Conservation (phyloP, 495 filamentous ascomycete species). For the Darksidea phi region DNA sequence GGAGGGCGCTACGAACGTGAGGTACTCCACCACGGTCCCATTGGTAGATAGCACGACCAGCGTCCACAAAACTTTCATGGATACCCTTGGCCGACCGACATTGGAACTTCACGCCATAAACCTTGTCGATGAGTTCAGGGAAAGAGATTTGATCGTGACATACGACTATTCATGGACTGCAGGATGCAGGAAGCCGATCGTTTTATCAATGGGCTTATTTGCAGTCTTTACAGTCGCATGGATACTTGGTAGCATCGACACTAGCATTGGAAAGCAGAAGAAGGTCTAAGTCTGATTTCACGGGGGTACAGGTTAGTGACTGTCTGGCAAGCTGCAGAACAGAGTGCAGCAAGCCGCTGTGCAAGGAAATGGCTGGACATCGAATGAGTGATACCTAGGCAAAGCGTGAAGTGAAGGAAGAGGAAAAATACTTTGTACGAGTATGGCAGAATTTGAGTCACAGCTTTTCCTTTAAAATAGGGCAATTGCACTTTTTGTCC, state of each 20-base stretch:
- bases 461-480: no score
- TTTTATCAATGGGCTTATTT: conserved; percentile 65
- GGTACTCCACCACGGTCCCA: conserved; percentile 63
- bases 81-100: conserved; percentile 83
- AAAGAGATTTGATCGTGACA: conserved; percentile 77
- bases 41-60: conserved; percentile 54
- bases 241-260: conserved; percentile 73
- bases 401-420: no score
- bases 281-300: background rate
- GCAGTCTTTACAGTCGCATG: conserved; percentile 73
- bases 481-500: no score
- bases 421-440: no score
- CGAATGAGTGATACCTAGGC: no score
- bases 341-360: no score
- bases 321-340: no score
- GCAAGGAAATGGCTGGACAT: no score
- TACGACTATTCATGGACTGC: conserved; percentile 81
- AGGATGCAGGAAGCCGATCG: conserved; percentile 78
- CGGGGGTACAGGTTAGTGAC: no score
- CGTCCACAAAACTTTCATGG: conserved; percentile 82
- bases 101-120: conserved; percentile 79
- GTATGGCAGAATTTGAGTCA: no score
- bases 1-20: conserved; percentile 82
- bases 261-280: conserved; percentile 57
- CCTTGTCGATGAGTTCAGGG: conserved; percentile 82